Evolutionary conservation across 345 rosid species (phyloP).

Genomic region (thale cress (Arabidopsis thaliana)): TAIR10.1 NC_003076.8:7172001-7172500

Average conservation of each 20-base stretch:
- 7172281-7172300: not conserved
- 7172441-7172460: constrained; percentile 25
- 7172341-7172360: not conserved
- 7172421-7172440: constrained; percentile 14
- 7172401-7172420: constrained; percentile 17
- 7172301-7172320: not conserved
- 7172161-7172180: not conserved
- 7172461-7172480: constrained; percentile 36
- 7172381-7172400: not conserved
- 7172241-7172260: too few relatives aligned
- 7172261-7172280: not conserved
- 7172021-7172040: not conserved
- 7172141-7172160: not conserved
- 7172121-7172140: not conserved
- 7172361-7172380: constrained; percentile 3
- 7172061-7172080: not conserved
- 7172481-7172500: constrained; percentile 30
- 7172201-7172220: constrained; percentile 6
- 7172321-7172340: too few relatives aligned
- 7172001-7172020: not conserved
- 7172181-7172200: not conserved
- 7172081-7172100: not conserved
- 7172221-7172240: too few relatives aligned
- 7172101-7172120: not conserved
- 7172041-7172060: not conserved